These are phyloP conservation scores for Myxozyma lipomycoides DNA, from an alignment of 805 yeast genomes.

Conservation along the genomic window DNA sequence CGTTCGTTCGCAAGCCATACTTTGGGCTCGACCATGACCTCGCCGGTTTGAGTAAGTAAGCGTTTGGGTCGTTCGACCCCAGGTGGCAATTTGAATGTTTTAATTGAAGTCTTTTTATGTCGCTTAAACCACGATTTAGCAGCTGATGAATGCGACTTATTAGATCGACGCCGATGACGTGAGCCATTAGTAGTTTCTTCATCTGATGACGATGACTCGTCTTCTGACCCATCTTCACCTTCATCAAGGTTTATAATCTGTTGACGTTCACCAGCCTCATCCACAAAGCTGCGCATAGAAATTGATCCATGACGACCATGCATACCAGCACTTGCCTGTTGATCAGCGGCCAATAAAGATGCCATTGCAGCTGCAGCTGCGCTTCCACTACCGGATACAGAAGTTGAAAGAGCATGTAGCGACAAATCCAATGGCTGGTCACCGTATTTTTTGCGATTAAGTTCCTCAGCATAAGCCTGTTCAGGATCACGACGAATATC, in stretches of 20 bases:
- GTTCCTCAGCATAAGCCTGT: slow-evolving; percentile 67
- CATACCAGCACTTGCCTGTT: slow-evolving; percentile 27
- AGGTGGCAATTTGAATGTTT: slow-evolving; percentile 53
- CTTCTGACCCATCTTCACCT: slow-evolving; percentile 42
- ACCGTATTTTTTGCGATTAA: slow-evolving; percentile 40
- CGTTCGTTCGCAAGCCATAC: slow-evolving; percentile 99
- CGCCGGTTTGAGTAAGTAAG: slow-evolving; percentile 82
- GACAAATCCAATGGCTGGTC: slow-evolving; percentile 21
- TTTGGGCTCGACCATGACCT: slow-evolving; percentile 91
- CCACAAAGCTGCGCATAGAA: slow-evolving; percentile 19
- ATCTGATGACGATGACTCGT: slow-evolving; percentile 39
- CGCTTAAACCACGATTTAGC: slow-evolving; percentile 18
- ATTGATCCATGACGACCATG: slow-evolving; percentile 22
- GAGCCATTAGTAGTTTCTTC: slow-evolving; percentile 34
- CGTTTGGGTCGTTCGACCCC: slow-evolving; percentile 82
- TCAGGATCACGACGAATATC: slow-evolving; percentile 76
- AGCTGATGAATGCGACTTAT: slow-evolving; percentile 1
- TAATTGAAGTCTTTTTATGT: slow-evolving; percentile 1
- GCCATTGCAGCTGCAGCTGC: slow-evolving; percentile 5
- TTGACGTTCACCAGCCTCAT: slow-evolving; percentile 14
- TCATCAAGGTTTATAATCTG: slow-evolving; percentile 15
- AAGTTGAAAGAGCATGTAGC: slow-evolving; percentile 3
- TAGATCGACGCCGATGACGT: slow-evolving; percentile 6
- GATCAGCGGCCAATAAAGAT: slow-evolving; percentile 11
- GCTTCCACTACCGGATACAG: neutral